A percentile compares a stretch with the other conserved stretches of the same genome.
Conservation (phyloP, 352 stramenopile genomes). For the Pythium diclinum region DNA sequence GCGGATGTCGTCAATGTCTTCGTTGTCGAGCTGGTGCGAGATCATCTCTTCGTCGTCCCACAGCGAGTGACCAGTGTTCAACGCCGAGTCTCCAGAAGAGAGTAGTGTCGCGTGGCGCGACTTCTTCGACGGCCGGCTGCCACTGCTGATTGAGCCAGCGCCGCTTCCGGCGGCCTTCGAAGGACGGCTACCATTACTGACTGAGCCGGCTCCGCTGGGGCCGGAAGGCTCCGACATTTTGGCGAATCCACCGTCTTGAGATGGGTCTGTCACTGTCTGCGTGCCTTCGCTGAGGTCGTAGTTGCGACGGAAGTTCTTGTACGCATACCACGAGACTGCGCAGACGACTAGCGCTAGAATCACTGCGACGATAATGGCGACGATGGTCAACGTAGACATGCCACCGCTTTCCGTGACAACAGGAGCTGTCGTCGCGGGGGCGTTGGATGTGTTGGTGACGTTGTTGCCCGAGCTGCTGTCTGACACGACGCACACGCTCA, state of each 20-base stretch:
- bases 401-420: neutral
- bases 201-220: neutral
- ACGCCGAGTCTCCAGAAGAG: slow-evolving; percentile 1
- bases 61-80: slow-evolving; percentile 27
- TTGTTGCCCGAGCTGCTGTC: neutral
- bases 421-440: neutral
- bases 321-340: neutral
- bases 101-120: slow-evolving; percentile 6
- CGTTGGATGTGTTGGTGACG: neutral
- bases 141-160: neutral
- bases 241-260: neutral
- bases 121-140: slow-evolving; percentile 12
- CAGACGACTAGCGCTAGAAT: slow-evolving; percentile 1
- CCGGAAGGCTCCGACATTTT: neutral
- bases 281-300: neutral
- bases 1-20: slow-evolving; percentile 50
- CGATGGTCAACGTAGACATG: slow-evolving; percentile 3
- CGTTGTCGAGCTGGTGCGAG: slow-evolving; percentile 39
- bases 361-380: slow-evolving; percentile 1
- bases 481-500: slow-evolving; percentile 12
- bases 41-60: slow-evolving; percentile 60
- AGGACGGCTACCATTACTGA: slow-evolving; percentile 6
- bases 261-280: neutral
- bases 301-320: neutral
- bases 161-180: neutral